Conservation (phyloP, 129 eudicot genomes). For the Daucus carota region DH1_v3.0 NC_030385.2:40055001-40055500, state of each 20-base stretch:
- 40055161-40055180: neutral
- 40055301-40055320: conserved; percentile 37
- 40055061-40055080: neutral
- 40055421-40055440: conserved; percentile 52
- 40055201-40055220: conserved; percentile 32
- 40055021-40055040: neutral
- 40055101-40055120: neutral
- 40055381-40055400: conserved; percentile 48
- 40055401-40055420: conserved; percentile 60
- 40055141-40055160: neutral
- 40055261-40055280: conserved; percentile 42
- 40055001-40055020: neutral
- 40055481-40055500: neutral
- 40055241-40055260: conserved; percentile 56
- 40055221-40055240: conserved; percentile 62
- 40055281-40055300: conserved; percentile 40
- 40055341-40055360: neutral
- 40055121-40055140: neutral
- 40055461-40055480: conserved; percentile 6
- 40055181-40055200: conserved; percentile 62
- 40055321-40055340: conserved; percentile 13
- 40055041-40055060: neutral
- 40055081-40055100: neutral
- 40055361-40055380: conserved; percentile 66
- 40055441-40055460: conserved; percentile 39